A percentile compares a stretch with the other conserved stretches of the same genome.
Conservation (phyloP, 1,284 basidiomycete species). For the Wallemia mellicola region DNA sequence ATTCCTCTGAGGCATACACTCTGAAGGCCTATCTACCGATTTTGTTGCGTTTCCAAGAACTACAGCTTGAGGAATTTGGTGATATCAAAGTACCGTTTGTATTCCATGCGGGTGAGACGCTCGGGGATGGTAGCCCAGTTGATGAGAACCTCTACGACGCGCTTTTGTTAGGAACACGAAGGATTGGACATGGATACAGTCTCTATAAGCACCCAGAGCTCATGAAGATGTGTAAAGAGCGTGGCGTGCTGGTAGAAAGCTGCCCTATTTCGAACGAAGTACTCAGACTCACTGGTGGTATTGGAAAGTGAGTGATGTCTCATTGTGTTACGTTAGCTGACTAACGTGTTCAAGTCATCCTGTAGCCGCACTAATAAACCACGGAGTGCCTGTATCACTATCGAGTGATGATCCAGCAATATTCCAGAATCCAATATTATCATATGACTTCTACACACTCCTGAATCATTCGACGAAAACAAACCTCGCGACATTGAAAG, state of each 20-base stretch:
- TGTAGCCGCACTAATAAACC: conserved; percentile 31
- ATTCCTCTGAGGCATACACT: conserved; percentile 19
- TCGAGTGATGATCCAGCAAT: conserved; percentile 40
- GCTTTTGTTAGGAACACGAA: conserved; percentile 37
- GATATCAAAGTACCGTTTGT: conserved; percentile 40
- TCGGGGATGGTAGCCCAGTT: conserved; percentile 29
- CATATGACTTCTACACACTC: conserved; percentile 28
- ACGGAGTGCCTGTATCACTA: conserved; percentile 34
- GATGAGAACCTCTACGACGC: conserved; percentile 51
- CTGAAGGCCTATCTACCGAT: conserved; percentile 32
- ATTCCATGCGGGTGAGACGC: conserved; percentile 48
- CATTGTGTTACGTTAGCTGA: background rate
- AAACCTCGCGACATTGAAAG: background rate
- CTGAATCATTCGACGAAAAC: background rate
- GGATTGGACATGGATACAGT: conserved; percentile 38
- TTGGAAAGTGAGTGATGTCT: background rate
- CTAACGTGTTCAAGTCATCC: conserved; percentile 25
- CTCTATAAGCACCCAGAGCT: conserved; percentile 39
- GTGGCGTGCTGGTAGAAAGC: conserved; percentile 32
- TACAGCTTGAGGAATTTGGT: conserved; percentile 21
- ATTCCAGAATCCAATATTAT: conserved; percentile 45
- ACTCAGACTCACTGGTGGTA: background rate
- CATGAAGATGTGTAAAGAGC: conserved; percentile 31
- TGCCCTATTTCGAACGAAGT: conserved; percentile 10
- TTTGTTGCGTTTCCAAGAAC: conserved; percentile 28